Percentiles rank a stretch among this genome's conserved stretches.
Conservation (phyloP, 306 rosid species). For the Gastrolobium bilobum region DNA sequence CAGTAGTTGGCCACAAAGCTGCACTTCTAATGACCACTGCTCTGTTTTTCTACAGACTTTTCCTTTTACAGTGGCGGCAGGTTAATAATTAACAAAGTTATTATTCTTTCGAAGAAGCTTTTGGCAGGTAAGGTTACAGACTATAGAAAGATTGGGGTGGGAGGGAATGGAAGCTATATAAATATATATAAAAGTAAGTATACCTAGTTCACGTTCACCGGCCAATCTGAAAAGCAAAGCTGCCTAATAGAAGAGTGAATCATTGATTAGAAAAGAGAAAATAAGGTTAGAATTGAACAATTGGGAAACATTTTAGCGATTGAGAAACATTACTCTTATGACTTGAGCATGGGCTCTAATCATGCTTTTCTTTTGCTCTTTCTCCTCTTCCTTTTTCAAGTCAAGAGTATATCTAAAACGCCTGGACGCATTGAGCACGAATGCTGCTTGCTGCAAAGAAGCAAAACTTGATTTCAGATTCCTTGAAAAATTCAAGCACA, state of each 20-base stretch:
- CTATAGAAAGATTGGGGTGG: background rate
- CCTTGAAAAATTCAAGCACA: constrained; percentile 1
- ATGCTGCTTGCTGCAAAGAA: constrained; percentile 81
- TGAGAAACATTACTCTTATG: constrained; percentile 72
- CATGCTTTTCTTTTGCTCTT: constrained; percentile 76
- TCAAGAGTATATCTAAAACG: constrained; percentile 93
- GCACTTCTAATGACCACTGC: background rate
- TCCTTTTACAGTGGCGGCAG: background rate
- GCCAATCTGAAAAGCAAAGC: constrained; percentile 94
- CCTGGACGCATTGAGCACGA: constrained; percentile 89
- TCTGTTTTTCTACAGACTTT: background rate
- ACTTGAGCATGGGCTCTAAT: constrained; percentile 97
- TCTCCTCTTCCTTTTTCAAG: constrained; percentile 80
- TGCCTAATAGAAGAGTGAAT: constrained; percentile 69
- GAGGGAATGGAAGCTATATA: background rate
- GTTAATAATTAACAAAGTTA: background rate
- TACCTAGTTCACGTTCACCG: constrained; percentile 89
- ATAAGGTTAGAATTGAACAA: background rate
- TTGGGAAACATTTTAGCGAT: constrained; percentile 5
- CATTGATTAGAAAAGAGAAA: constrained; percentile 50
- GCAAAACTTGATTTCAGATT: constrained; percentile 21
- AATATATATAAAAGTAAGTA: constrained; percentile 23
- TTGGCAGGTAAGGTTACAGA: background rate
- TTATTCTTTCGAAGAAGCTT: background rate
- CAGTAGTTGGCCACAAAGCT: background rate